Evolutionary conservation across 2,329 filamentous ascomycete species (phyloP).

Genomic region (Arthrobotrys entomopaga): DNA sequence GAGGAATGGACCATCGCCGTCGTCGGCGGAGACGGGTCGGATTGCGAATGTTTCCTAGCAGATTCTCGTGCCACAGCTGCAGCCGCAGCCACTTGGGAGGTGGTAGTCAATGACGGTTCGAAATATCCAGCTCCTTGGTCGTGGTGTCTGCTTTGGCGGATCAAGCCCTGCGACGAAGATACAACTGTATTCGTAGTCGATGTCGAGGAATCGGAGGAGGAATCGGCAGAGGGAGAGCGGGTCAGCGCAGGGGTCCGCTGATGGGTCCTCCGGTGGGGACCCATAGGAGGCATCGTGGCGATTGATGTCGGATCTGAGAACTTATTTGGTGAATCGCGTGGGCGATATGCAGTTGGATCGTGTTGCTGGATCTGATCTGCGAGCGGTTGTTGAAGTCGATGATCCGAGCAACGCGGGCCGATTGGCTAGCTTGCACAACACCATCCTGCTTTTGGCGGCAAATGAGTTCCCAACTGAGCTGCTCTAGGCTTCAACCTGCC

Average conservation of each 20-base stretch:
- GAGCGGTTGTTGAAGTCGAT: conserved; percentile 35
- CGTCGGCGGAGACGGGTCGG: conserved; percentile 49
- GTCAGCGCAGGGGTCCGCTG: conserved; percentile 54
- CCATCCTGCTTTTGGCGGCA: conserved; percentile 30
- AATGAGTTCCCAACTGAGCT: conserved; percentile 27
- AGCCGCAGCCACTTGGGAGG: conserved; percentile 61
- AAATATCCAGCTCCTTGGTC: conserved; percentile 68
- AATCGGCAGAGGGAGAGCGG: conserved; percentile 47
- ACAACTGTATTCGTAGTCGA: conserved; percentile 50
- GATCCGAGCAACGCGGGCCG: conserved; percentile 1
- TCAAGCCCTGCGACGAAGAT: conserved; percentile 32
- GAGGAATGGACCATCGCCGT: conserved; percentile 31
- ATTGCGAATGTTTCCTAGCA: conserved; percentile 52
- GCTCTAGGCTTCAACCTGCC: conserved; percentile 28
- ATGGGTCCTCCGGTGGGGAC: conserved; percentile 50
- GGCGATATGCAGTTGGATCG: conserved; percentile 26
- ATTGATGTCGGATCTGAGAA: conserved; percentile 31
- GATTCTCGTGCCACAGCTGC: conserved; percentile 60
- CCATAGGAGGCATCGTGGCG: conserved; percentile 42
- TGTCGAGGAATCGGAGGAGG: conserved; percentile 52
- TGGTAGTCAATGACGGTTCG: conserved; percentile 71
- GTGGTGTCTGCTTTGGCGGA: conserved; percentile 44
- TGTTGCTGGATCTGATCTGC: conserved; percentile 9
- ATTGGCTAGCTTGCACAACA: conserved; percentile 31
- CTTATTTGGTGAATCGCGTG: conserved; percentile 30